phyloP scores from a whole-genome alignment of 192 early-diverging fungal genomes.

The Kappamyces sp. region DNA sequence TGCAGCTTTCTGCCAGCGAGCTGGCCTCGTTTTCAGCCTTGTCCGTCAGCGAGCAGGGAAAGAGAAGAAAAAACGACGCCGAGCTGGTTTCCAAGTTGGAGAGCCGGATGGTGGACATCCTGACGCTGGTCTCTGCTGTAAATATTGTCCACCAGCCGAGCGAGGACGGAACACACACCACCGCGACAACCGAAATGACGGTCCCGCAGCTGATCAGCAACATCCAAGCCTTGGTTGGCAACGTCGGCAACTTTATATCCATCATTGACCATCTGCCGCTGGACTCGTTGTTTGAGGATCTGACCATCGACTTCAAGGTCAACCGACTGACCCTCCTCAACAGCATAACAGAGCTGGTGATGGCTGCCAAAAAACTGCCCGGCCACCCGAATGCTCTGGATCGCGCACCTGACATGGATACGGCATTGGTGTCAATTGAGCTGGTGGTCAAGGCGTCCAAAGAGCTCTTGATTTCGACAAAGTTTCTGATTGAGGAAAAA shows the following conservation, averaged over 20 bases:
- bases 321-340: constrained; percentile 61
- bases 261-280: constrained; percentile 49
- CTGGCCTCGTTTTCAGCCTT: not conserved
- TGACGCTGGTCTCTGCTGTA: too few species aligned
- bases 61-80: constrained; percentile 2
- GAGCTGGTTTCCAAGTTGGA: constrained; percentile 7
- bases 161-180: constrained; percentile 3
- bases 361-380: constrained; percentile 52
- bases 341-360: constrained; percentile 55
- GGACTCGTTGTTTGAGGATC: constrained; percentile 31
- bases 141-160: not conserved
- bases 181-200: constrained; percentile 6
- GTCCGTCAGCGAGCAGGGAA: constrained; percentile 2
- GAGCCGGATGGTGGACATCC: too few species aligned
- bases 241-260: constrained; percentile 47
- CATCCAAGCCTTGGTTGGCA: constrained; percentile 37
- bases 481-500: constrained; percentile 56
- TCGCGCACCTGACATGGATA: too few species aligned
- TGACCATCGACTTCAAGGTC: constrained; percentile 51
- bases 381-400: not conserved
- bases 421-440: constrained; percentile 27
- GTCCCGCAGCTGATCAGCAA: constrained; percentile 20
- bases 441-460: constrained; percentile 49
- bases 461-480: constrained; percentile 49
- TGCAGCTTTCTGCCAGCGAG: not conserved